phyloP scores from a whole-genome alignment of 129 eudicot species.

The Calendula officinalis region DNA sequence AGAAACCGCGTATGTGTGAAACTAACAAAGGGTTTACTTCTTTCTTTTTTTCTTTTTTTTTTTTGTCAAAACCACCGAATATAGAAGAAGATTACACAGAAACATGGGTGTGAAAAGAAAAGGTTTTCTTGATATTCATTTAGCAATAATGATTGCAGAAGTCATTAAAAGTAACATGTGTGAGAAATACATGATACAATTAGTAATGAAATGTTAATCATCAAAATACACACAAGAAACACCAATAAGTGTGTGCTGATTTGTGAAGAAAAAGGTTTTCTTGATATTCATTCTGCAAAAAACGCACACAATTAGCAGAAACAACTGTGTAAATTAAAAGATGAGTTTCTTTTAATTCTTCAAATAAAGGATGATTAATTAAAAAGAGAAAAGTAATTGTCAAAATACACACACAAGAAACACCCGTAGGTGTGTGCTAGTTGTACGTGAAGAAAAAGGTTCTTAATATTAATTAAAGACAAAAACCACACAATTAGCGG shows the following conservation, averaged over 20 bases:
- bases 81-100: neutral
- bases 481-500: neutral
- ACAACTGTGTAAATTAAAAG: neutral
- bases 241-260: constrained; percentile 14
- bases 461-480: neutral
- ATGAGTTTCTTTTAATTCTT: neutral
- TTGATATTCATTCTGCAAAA: neutral
- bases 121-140: constrained; percentile 12
- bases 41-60: neutral
- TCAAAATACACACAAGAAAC: constrained; percentile 18
- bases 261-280: constrained; percentile 1
- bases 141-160: neutral
- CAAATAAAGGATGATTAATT: no score
- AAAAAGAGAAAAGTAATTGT: neutral
- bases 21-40: constrained; percentile 25
- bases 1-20: constrained; percentile 36
- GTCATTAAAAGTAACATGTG: neutral
- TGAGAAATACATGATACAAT: neutral
- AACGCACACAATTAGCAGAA: neutral
- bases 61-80: constrained; percentile 23
- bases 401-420: neutral
- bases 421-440: constrained; percentile 12
- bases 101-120: constrained; percentile 20
- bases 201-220: constrained; percentile 1
- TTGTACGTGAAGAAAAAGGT: constrained; percentile 3